Conservation (phyloP, 129 eudicot genomes). For the Flaveria ramosissima region DNA sequence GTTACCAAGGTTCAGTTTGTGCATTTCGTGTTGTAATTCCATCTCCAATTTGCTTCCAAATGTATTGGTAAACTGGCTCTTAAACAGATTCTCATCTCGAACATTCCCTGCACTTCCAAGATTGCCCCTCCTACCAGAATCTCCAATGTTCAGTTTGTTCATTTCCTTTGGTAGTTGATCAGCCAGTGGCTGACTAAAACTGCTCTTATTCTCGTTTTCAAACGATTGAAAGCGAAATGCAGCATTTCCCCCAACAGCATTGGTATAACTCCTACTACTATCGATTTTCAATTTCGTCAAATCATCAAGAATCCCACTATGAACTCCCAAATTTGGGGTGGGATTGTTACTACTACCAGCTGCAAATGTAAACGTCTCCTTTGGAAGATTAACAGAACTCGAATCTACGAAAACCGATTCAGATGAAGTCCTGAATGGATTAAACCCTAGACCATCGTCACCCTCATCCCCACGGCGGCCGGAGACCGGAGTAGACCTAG, state of each 20-base stretch:
- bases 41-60: slow-evolving; percentile 32
- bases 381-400: slow-evolving; percentile 13
- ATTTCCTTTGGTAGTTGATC: slow-evolving; percentile 53
- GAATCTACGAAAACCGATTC: slow-evolving; percentile 19
- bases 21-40: slow-evolving; percentile 54
- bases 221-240: slow-evolving; percentile 24
- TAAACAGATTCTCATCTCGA: background rate
- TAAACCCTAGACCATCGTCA: slow-evolving; percentile 42
- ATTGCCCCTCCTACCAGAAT: slow-evolving; percentile 23
- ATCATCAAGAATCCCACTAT: slow-evolving; percentile 41
- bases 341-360: slow-evolving; percentile 23
- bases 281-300: slow-evolving; percentile 50
- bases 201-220: slow-evolving; percentile 23
- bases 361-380: slow-evolving; percentile 41
- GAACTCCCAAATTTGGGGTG: background rate
- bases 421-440: slow-evolving; percentile 33
- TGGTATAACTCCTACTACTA: background rate
- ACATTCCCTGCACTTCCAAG: background rate
- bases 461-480: slow-evolving; percentile 13
- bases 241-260: slow-evolving; percentile 23
- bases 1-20: slow-evolving; percentile 55
- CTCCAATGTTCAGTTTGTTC: slow-evolving; percentile 46
- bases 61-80: slow-evolving; percentile 18
- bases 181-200: slow-evolving; percentile 18
- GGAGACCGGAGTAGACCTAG: slow-evolving; percentile 26